Percentiles rank a stretch among this genome's conserved stretches.
phyloP scores from a whole-genome alignment of 768 basidiomycete species.

The Boletus insuetus region DNA sequence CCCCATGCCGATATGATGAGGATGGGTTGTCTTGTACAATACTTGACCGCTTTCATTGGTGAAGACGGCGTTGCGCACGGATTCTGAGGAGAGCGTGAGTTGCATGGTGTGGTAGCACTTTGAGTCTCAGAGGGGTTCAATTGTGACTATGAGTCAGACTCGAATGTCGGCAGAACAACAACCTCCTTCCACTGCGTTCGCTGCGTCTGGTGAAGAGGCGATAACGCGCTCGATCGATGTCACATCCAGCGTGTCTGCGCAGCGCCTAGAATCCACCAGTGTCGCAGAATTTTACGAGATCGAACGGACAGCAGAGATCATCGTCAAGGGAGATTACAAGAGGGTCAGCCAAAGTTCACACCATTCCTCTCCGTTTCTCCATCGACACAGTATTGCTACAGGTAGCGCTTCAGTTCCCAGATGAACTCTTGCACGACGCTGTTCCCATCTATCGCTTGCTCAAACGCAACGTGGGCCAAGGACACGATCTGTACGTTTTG shows the following conservation, averaged over 20 bases:
- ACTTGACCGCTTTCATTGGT: conserved; percentile 26
- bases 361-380: not conserved
- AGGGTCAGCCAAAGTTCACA: conserved; percentile 46
- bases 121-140: not conserved
- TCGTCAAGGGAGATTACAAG: conserved; percentile 62
- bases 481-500: conserved; percentile 77
- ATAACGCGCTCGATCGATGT: conserved; percentile 57
- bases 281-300: conserved; percentile 77
- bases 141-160: too few relatives aligned
- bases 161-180: conserved; percentile 13
- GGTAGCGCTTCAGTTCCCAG: conserved; percentile 94
- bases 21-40: conserved; percentile 30
- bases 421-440: conserved; percentile 83
- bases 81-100: conserved; percentile 21
- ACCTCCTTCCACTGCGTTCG: conserved; percentile 36
- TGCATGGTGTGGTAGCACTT: conserved; percentile 10
- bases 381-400: conserved; percentile 26
- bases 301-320: conserved; percentile 57
- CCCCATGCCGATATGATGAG: not conserved
- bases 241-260: conserved; percentile 36
- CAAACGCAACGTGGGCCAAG: conserved; percentile 43
- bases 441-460: conserved; percentile 78
- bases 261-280: conserved; percentile 30
- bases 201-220: conserved; percentile 59
- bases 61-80: conserved; percentile 24